These are phyloP conservation scores for Spirogloea muscicola DNA, from an alignment of 139 green algal species.

Conservation along the genomic window DNA sequence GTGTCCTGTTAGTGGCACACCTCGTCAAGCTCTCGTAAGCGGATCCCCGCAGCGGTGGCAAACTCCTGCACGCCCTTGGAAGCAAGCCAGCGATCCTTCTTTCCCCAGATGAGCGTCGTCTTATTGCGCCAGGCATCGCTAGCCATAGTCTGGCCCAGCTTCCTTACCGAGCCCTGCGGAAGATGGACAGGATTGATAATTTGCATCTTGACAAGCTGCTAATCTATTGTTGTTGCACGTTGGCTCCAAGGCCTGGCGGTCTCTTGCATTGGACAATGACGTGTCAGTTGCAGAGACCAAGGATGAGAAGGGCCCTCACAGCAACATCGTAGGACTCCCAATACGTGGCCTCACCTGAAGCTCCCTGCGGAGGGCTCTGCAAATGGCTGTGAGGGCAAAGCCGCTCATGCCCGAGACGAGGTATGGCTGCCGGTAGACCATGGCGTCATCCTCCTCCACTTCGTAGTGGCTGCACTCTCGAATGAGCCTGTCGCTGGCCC, in stretches of 20 bases:
- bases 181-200: no score
- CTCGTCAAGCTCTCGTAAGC: background rate
- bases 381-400: slow-evolving; percentile 26
- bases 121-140: background rate
- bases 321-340: no score
- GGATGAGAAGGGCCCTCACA: no score
- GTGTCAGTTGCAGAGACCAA: no score
- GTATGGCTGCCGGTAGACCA: slow-evolving; percentile 37
- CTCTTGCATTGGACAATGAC: no score
- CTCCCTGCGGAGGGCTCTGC: slow-evolving; percentile 14
- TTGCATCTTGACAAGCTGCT: no score
- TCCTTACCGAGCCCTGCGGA: background rate
- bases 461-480: background rate
- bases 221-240: no score
- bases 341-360: slow-evolving; percentile 41
- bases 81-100: slow-evolving; percentile 9
- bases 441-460: slow-evolving; percentile 32
- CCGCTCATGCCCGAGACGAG: slow-evolving; percentile 11
- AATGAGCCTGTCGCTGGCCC: slow-evolving; percentile 26
- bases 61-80: slow-evolving; percentile 16
- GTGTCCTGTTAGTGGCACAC: no score
- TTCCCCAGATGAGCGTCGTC: background rate
- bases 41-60: background rate
- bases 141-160: background rate
- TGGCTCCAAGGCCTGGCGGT: no score